These are phyloP conservation scores for Solanum pimpinellifolium DNA, from an alignment of 257 asterid species.

Conservation along the genomic window DNA sequence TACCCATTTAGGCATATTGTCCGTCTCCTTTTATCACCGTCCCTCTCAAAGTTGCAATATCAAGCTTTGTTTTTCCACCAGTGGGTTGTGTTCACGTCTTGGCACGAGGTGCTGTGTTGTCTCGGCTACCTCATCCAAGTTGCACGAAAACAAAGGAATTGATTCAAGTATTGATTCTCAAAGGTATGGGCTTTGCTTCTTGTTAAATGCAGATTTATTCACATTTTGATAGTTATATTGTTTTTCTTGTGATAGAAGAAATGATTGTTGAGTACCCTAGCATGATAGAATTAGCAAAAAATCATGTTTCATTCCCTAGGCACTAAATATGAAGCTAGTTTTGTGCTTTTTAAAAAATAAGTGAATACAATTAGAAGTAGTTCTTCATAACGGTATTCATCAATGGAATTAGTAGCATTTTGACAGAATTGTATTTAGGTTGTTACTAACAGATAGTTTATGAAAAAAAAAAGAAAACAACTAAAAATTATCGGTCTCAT, in stretches of 20 bases:
- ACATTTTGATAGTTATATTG: neutral
- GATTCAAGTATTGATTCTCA: slow-evolving; percentile 14
- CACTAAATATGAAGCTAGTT: neutral
- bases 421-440: neutral
- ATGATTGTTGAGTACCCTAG: neutral
- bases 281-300: neutral
- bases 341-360: neutral
- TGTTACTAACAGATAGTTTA: neutral
- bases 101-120: slow-evolving; percentile 14
- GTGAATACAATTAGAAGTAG: neutral
- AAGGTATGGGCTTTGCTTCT: slow-evolving; percentile 28
- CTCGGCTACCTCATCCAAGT: slow-evolving; percentile 12
- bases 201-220: neutral
- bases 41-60: slow-evolving; percentile 16
- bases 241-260: neutral
- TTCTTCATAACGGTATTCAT: neutral
- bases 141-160: slow-evolving; percentile 7
- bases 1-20: slow-evolving; percentile 2
- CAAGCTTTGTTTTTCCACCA: slow-evolving; percentile 22
- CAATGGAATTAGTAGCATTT: neutral
- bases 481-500: neutral
- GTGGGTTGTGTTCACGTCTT: neutral
- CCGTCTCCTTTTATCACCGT: slow-evolving; percentile 7
- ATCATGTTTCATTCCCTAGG: neutral
- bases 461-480: neutral